These are phyloP conservation scores for Ophiognomonia clavigignenti-juglandacearum DNA, from an alignment of 2,329 filamentous ascomycete genomes.

Conservation along the genomic window DNA sequence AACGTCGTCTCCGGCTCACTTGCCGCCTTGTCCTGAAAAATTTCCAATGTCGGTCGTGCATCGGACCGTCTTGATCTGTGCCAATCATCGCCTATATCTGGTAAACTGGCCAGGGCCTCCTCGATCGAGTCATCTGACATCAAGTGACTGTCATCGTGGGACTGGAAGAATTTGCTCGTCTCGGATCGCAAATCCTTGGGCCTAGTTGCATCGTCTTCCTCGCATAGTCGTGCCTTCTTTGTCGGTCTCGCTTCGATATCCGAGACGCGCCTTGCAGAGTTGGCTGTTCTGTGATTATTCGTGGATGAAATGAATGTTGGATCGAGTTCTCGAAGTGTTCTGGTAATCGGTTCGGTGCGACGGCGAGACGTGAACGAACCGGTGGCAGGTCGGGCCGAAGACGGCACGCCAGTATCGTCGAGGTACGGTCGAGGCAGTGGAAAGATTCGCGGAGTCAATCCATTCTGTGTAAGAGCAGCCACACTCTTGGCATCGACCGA, in stretches of 20 bases:
- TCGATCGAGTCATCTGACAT: slow-evolving; percentile 56
- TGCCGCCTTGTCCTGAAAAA: slow-evolving; percentile 36
- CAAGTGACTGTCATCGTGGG: slow-evolving; percentile 33
- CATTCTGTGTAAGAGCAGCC: slow-evolving; percentile 44
- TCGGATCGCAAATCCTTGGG: slow-evolving; percentile 30
- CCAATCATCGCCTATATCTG: slow-evolving; percentile 46
- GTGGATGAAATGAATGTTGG: slow-evolving; percentile 11
- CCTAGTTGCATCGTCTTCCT: slow-evolving; percentile 31
- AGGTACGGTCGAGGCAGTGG: slow-evolving; percentile 55
- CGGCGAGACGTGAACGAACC: slow-evolving; percentile 40
- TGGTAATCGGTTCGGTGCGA: slow-evolving; percentile 47
- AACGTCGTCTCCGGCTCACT: background rate
- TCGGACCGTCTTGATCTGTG: slow-evolving; percentile 31
- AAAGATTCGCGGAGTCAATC: slow-evolving; percentile 50
- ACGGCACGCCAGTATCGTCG: slow-evolving; percentile 26
- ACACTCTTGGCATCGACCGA: slow-evolving; percentile 44
- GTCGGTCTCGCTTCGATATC: slow-evolving; percentile 33
- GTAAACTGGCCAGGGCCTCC: slow-evolving; percentile 45
- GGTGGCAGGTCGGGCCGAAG: slow-evolving; percentile 24
- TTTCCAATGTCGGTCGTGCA: slow-evolving; percentile 34
- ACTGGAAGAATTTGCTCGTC: slow-evolving; percentile 50
- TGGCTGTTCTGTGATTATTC: slow-evolving; percentile 22
- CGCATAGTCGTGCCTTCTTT: slow-evolving; percentile 54
- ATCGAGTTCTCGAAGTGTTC: slow-evolving; percentile 29
- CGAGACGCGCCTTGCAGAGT: slow-evolving; percentile 19